These are phyloP conservation scores for Alternaria sp. DNA, from an alignment of 2,329 filamentous ascomycete species.

Conservation along the genomic window DNA sequence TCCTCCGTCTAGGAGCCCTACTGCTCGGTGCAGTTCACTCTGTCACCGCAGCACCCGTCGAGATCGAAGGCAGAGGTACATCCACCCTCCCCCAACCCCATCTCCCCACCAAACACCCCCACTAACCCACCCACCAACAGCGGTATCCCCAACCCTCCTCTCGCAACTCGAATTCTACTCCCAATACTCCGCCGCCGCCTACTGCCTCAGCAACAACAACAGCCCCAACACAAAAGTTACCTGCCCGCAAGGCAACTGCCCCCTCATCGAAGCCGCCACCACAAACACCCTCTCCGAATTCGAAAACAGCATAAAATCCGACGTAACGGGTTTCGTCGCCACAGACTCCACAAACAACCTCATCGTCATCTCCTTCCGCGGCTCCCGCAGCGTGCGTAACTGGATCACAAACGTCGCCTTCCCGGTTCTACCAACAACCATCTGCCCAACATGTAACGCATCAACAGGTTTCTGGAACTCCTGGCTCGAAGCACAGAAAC, in stretches of 20 bases:
- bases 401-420: conserved; percentile 64
- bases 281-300: conserved; percentile 58
- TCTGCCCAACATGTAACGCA: conserved; percentile 57
- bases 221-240: conserved; percentile 51
- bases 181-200: conserved; percentile 61
- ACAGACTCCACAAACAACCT: conserved; percentile 55
- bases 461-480: conserved; percentile 66
- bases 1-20: conserved; percentile 24
- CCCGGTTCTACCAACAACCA: conserved; percentile 47
- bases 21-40: conserved; percentile 28
- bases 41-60: conserved; percentile 35
- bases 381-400: conserved; percentile 65
- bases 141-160: conserved; percentile 50
- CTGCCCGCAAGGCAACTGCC: conserved; percentile 56
- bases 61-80: conserved; percentile 38
- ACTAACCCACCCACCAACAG: conserved; percentile 14
- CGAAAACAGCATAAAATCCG: conserved; percentile 50
- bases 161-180: conserved; percentile 55
- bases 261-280: conserved; percentile 54
- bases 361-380: conserved; percentile 67
- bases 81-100: background rate
- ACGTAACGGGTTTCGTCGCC: conserved; percentile 57
- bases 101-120: background rate
- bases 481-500: conserved; percentile 61
- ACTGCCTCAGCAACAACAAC: conserved; percentile 58